A percentile compares a stretch with the other conserved stretches of the same genome.
These are phyloP conservation scores for Tilletia indica DNA, from an alignment of 1,284 basidiomycete genomes.

Conservation along the genomic window DNA sequence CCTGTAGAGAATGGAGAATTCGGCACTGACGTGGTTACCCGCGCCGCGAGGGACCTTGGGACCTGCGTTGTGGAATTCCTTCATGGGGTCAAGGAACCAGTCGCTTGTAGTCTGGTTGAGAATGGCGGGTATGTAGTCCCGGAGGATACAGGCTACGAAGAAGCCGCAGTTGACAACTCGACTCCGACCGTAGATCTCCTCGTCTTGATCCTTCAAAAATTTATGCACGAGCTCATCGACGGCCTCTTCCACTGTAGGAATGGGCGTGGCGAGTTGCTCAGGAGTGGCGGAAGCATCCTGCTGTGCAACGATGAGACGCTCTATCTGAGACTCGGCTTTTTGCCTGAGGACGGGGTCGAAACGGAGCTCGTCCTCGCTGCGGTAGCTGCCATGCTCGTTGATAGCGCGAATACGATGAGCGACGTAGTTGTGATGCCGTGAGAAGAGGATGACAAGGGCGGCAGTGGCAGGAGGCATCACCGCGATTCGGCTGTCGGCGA, in stretches of 20 bases:
- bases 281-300: neutral
- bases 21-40: slow-evolving; percentile 41
- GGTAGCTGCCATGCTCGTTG: slow-evolving; percentile 33
- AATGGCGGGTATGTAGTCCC: slow-evolving; percentile 46
- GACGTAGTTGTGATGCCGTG: slow-evolving; percentile 70
- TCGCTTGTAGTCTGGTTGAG: slow-evolving; percentile 32
- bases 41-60: slow-evolving; percentile 36
- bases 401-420: slow-evolving; percentile 67
- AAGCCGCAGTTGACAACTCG: slow-evolving; percentile 29
- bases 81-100: slow-evolving; percentile 31
- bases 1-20: slow-evolving; percentile 31
- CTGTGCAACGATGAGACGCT: neutral
- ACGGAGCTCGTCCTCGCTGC: neutral
- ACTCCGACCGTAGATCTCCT: slow-evolving; percentile 59
- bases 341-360: slow-evolving; percentile 6
- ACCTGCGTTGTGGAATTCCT: slow-evolving; percentile 35
- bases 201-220: slow-evolving; percentile 31
- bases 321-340: neutral
- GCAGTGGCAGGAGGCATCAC: slow-evolving; percentile 72
- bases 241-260: slow-evolving; percentile 16
- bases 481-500: slow-evolving; percentile 68
- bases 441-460: slow-evolving; percentile 69
- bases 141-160: slow-evolving; percentile 26
- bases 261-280: neutral
- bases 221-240: slow-evolving; percentile 25